A percentile compares a stretch with the other conserved stretches of the same genome.
phyloP scores from a whole-genome alignment of 441 rosid genomes.

The Syzygium syzygioides region DNA sequence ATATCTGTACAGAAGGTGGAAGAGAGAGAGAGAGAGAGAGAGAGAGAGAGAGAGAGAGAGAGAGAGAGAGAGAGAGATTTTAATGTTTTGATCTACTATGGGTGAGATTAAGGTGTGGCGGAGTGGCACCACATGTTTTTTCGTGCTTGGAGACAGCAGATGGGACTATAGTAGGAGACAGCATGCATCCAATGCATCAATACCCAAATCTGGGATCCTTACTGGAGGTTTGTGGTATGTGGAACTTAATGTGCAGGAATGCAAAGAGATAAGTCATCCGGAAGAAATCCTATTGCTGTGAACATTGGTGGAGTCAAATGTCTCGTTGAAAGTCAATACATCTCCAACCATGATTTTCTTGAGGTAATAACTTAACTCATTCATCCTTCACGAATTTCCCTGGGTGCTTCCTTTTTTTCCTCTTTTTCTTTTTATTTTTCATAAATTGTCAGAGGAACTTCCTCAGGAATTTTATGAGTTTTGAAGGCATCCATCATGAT shows the following conservation, averaged over 20 bases:
- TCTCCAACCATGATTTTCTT: slow-evolving; percentile 81
- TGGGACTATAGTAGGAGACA: background rate
- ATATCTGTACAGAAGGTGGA: background rate
- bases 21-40: background rate
- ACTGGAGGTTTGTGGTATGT: background rate
- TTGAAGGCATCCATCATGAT: background rate
- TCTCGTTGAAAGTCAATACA: slow-evolving; percentile 56
- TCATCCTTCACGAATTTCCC: background rate
- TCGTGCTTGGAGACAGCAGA: background rate
- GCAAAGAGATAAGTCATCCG: slow-evolving; percentile 22
- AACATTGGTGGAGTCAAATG: slow-evolving; percentile 55
- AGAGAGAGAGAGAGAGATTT: too few relatives aligned
- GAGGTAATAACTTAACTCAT: slow-evolving; percentile 39
- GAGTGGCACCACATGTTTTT: background rate
- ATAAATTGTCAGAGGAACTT: background rate
- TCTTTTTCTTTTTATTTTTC: background rate
- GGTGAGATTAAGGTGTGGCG: background rate
- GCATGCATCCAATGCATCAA: background rate
- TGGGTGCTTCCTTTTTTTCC: background rate
- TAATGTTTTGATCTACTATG: background rate
- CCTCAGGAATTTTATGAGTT: background rate
- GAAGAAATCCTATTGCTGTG: slow-evolving; percentile 40
- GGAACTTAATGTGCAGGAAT: slow-evolving; percentile 20
- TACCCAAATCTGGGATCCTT: background rate
- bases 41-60: background rate